Evolutionary conservation across 345 rosid genomes (phyloP), one percentile per base, ranked within the genome.

Genomic region (Hibiscus tridactylites): DNA sequence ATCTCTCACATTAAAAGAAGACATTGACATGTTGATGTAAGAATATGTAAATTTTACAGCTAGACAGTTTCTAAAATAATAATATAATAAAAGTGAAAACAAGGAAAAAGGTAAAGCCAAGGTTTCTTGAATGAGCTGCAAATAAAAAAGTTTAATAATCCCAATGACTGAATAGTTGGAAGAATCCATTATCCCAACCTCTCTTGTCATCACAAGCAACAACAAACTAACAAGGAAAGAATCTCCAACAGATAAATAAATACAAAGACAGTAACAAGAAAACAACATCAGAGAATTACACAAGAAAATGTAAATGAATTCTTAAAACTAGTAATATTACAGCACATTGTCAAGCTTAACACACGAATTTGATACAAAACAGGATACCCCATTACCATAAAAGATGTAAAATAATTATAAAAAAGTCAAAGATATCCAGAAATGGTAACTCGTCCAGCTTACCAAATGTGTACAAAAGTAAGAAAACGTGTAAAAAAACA

Each of bases 71-170:
- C 47, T 44, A 44, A 44, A 44, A 9, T 44, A 44, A 44, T 44
- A 72, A 61, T 54, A 75, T 64, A 72, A 68, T 24, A 70, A 71
- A 19, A 75, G 79, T 29, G 65, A 78, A 77, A 85, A 58, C 79
- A 80, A 79, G 35, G 35, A 59, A 37, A 53, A 72, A 77, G 69
- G 77, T 54, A 70, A 9, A 73, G 56, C 39, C 35, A 73, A 68
- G 75, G 74, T 81, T 80, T 78, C 83, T 79, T 76, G 78, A 62
- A 75, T 53, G 42, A 64, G 74, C 64, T 52, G 80, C 80, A 80
- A 68, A 80, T 52, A 57, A 61, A 26, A 6, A 9, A 9, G 42
- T 75, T 61, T 65, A 79, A 60, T 71, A 75, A 77, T 75, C 71
- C 77, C 71, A 73, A 79, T 57, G 67, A 64, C 77, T 53, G 61